Evolutionary conservation across 2,329 filamentous ascomycete genomes (phyloP).

Genomic region (Myotisia sp.): DNA sequence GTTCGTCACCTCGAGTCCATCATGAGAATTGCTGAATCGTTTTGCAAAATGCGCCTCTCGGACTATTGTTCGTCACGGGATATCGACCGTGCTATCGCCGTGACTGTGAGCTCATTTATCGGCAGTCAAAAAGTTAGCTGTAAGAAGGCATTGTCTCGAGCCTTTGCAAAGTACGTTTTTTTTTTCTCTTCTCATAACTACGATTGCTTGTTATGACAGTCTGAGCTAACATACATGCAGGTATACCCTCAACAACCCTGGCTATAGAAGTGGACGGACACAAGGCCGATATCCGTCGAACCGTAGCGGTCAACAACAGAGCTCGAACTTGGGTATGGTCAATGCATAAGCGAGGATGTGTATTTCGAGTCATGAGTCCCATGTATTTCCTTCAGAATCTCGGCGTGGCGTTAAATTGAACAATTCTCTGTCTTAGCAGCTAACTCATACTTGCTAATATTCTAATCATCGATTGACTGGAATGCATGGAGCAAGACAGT

Average conservation of each 20-base stretch:
- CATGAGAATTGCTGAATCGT: conserved; percentile 84
- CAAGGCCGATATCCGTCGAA: too few relatives aligned
- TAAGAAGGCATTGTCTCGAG: conserved; percentile 86
- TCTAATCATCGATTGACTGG: too few relatives aligned
- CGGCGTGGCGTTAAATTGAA: too few relatives aligned
- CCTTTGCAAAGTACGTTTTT: conserved; percentile 87
- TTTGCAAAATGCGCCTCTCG: conserved; percentile 95
- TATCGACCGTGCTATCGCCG: conserved; percentile 92
- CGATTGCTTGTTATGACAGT: background rate
- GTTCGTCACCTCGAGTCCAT: conserved; percentile 96
- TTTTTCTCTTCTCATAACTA: background rate
- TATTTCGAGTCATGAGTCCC: too few relatives aligned
- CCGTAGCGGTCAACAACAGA: too few relatives aligned
- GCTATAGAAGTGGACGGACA: too few relatives aligned
- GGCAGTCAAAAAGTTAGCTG: conserved; percentile 93
- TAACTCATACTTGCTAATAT: too few relatives aligned
- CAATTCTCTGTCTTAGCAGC: too few relatives aligned
- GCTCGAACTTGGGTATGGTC: too few relatives aligned
- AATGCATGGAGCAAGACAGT: too few relatives aligned
- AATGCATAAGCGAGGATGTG: too few relatives aligned
- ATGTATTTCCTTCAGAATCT: too few relatives aligned
- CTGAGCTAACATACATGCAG: background rate
- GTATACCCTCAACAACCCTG: conserved; percentile 5
- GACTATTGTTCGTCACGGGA: conserved; percentile 84
- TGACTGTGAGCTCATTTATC: conserved; percentile 92